phyloP scores from a whole-genome alignment of 176 grass and related monocot genomes.

The Rhynchospora tenuis region DNA sequence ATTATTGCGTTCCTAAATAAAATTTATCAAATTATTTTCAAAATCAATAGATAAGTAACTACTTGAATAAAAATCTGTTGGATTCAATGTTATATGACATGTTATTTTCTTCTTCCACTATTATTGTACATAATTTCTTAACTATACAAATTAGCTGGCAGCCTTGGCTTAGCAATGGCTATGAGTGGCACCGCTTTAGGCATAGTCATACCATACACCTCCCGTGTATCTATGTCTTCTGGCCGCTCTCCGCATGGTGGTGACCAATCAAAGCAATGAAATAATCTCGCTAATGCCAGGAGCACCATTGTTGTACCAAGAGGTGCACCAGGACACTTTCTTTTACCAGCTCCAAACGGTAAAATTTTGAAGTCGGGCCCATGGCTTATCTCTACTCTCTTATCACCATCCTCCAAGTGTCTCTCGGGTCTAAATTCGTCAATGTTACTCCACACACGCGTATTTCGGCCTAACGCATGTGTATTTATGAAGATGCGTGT shows the following conservation, averaged over 20 bases:
- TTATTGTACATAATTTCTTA: slow-evolving; percentile 6
- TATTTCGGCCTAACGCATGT: slow-evolving; percentile 71
- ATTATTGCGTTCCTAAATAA: not conserved
- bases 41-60: not conserved
- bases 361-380: slow-evolving; percentile 81
- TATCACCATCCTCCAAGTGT: slow-evolving; percentile 35
- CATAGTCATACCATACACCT: slow-evolving; percentile 81
- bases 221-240: slow-evolving; percentile 59
- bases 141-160: slow-evolving; percentile 46
- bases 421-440: slow-evolving; percentile 68
- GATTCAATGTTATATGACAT: not conserved
- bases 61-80: not conserved
- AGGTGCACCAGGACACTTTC: slow-evolving; percentile 78
- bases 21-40: not conserved
- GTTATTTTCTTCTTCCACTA: not conserved
- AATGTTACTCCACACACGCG: slow-evolving; percentile 49
- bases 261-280: slow-evolving; percentile 92
- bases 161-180: slow-evolving; percentile 49
- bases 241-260: slow-evolving; percentile 49
- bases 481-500: slow-evolving; percentile 93
- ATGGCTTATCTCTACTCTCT: slow-evolving; percentile 74
- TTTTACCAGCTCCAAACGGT: slow-evolving; percentile 80
- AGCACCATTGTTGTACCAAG: slow-evolving; percentile 64
- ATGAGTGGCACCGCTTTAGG: slow-evolving; percentile 68
- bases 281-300: slow-evolving; percentile 80